Evolutionary conservation across 371 early-diverging fungal genomes (phyloP), one percentile per base, ranked within the genome.

Genomic region (Batkoa obscura): DNA sequence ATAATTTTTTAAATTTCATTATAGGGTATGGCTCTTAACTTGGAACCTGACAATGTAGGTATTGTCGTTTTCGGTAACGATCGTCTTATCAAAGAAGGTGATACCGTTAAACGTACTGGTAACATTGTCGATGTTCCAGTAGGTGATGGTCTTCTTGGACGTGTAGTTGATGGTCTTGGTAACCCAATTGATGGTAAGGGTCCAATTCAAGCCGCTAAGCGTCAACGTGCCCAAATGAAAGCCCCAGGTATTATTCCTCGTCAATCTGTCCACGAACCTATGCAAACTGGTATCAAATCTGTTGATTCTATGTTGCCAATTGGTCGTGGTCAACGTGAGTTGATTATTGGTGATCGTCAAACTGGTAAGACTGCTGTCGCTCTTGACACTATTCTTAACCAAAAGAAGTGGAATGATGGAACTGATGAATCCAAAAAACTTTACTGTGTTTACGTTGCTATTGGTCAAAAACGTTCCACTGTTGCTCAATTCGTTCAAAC

Each of bases 131-230:
- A 92, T 68, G 92, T 94, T 47, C 91, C 91, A 54, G 81, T 86
- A 59, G 94, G 92, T 66, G 76, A 74, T 63, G 92, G 83, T 60
- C 78, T 92, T 58, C 75, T 94, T 54, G 94, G 94, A 53, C 90
- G 94, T 78, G 92, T 94, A 57, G 90, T 94, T 60, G 94, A 94
- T 74, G 88, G 88, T 61, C 81, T 94, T 42, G 94, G 94, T 65
- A 90, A 94, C 84, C 94, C 92, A 67, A 94, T 94, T 60, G 94
- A 94, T 64, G 94, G 94, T 59, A 94, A 94, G 79, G 93, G 93
- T 57, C 91, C 90, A 60, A 73, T 91, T 62, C 73, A 75, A 61
- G 73, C 84, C 69, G 70, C 71, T 64, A 73, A 67, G 58, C 85
- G 92, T 67, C 75, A 78, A 66, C 84, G 94, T 78, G 90, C 86